A percentile compares a stretch with the other conserved stretches of the same genome.
phyloP scores from a whole-genome alignment of 768 basidiomycete species.

The Calocera cornea region DNA sequence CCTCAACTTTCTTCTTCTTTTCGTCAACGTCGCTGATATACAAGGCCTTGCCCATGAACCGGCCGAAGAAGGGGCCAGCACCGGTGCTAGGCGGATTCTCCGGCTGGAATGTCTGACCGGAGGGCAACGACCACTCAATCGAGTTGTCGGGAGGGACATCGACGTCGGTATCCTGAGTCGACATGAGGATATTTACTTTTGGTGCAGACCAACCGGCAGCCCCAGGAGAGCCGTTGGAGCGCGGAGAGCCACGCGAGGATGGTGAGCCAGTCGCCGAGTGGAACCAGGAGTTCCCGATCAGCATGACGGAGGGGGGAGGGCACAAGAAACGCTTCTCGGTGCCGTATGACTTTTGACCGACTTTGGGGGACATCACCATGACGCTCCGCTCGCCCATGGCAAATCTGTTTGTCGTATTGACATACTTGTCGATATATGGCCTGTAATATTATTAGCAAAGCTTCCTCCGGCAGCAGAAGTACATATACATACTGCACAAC shows the following conservation, averaged over 20 bases:
- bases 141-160: slow-evolving; percentile 24
- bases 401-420: slow-evolving; percentile 69
- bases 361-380: slow-evolving; percentile 94
- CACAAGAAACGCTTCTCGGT: slow-evolving; percentile 92
- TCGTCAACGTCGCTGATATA: slow-evolving; percentile 93
- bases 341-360: slow-evolving; percentile 94
- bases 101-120: not conserved
- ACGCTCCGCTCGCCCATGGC: slow-evolving; percentile 87
- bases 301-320: slow-evolving; percentile 83
- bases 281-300: slow-evolving; percentile 83
- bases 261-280: slow-evolving; percentile 8
- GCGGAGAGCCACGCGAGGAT: not conserved
- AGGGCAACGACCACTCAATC: not conserved
- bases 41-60: slow-evolving; percentile 85
- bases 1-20: slow-evolving; percentile 91
- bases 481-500: not conserved
- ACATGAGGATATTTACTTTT: slow-evolving; percentile 77
- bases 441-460: slow-evolving; percentile 24
- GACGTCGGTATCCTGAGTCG: slow-evolving; percentile 64
- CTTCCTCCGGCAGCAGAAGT: not conserved
- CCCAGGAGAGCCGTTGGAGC: not conserved
- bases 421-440: slow-evolving; percentile 74
- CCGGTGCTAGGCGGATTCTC: slow-evolving; percentile 43
- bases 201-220: slow-evolving; percentile 22
- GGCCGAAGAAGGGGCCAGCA: slow-evolving; percentile 83